Conservation (phyloP, 2,329 filamentous ascomycete species). For the Penicillium sp. region DNA sequence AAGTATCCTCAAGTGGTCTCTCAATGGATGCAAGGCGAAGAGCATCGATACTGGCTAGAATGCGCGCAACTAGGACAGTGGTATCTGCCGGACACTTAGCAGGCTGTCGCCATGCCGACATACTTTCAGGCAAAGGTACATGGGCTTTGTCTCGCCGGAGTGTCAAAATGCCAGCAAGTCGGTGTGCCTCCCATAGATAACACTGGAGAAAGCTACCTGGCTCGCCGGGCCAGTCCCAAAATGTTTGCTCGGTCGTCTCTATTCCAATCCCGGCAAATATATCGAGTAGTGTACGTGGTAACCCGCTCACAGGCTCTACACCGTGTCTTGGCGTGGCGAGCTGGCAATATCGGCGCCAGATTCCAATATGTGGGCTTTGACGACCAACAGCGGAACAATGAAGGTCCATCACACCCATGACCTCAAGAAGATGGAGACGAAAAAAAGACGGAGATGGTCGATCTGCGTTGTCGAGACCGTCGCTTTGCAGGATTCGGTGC, state of each 20-base stretch:
- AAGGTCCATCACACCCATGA: constrained; percentile 36
- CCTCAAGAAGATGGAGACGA: constrained; percentile 29
- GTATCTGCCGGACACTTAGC: constrained; percentile 13
- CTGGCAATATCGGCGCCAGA: constrained; percentile 32
- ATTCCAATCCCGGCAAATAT: constrained; percentile 27
- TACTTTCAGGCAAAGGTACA: background rate
- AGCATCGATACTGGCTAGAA: constrained; percentile 29
- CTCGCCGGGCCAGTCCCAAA: constrained; percentile 33
- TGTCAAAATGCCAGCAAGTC: constrained; percentile 27
- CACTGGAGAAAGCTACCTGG: constrained; percentile 27
- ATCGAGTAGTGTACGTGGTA: constrained; percentile 31
- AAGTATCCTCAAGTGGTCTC: constrained; percentile 14
- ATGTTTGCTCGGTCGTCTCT: constrained; percentile 26
- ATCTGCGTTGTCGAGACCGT: constrained; percentile 9
- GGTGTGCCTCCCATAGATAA: constrained; percentile 34
- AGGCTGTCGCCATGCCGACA: constrained; percentile 7
- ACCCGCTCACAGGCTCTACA: constrained; percentile 31
- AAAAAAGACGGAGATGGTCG: constrained; percentile 13
- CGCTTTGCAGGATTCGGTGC: constrained; percentile 29
- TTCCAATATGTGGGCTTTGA: constrained; percentile 23
- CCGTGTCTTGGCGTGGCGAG: constrained; percentile 1
- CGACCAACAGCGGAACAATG: constrained; percentile 29
- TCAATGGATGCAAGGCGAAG: constrained; percentile 22
- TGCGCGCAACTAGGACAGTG: constrained; percentile 20
- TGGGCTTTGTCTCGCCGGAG: constrained; percentile 11